Conservation (phyloP, 2,329 filamentous ascomycete species). For the Cordyceps pruinosa region DNA sequence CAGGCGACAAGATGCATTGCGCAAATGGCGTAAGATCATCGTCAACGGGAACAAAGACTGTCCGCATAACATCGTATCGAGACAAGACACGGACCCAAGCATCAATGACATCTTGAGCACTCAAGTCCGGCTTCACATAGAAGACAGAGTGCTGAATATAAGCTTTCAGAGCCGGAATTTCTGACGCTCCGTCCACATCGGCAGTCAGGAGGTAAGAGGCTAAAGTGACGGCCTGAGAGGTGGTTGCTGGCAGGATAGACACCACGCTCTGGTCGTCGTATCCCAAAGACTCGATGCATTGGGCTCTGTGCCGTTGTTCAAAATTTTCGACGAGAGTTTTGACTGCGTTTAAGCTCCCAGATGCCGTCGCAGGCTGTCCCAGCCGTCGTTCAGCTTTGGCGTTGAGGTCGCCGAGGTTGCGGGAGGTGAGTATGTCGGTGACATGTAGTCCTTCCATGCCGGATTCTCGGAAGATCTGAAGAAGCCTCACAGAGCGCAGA, state of each 20-base stretch:
- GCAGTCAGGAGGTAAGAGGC: background rate
- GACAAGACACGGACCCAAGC: constrained; percentile 1
- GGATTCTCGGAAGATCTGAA: background rate
- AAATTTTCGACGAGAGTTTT: background rate
- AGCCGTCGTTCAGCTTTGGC: background rate
- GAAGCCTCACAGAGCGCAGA: background rate
- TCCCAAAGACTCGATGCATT: background rate
- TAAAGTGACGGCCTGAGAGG: background rate
- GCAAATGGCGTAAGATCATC: constrained; percentile 1
- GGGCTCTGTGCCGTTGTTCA: background rate
- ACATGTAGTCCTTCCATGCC: constrained; percentile 1
- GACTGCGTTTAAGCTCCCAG: background rate
- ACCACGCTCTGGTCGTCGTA: background rate
- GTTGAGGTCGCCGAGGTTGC: constrained; percentile 1
- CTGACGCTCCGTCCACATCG: background rate
- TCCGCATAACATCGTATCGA: background rate
- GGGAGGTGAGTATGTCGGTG: background rate
- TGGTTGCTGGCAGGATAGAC: constrained; percentile 1
- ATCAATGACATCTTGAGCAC: background rate
- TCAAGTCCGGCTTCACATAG: background rate
- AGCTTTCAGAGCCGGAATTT: background rate
- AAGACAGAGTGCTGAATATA: background rate
- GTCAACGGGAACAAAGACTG: constrained; percentile 1
- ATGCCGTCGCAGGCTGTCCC: background rate
- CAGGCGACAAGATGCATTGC: background rate